Evolutionary conservation across 768 basidiomycete species (phyloP), one percentile per base, ranked within the genome.

Genomic region (Tulasnella sp.): DNA sequence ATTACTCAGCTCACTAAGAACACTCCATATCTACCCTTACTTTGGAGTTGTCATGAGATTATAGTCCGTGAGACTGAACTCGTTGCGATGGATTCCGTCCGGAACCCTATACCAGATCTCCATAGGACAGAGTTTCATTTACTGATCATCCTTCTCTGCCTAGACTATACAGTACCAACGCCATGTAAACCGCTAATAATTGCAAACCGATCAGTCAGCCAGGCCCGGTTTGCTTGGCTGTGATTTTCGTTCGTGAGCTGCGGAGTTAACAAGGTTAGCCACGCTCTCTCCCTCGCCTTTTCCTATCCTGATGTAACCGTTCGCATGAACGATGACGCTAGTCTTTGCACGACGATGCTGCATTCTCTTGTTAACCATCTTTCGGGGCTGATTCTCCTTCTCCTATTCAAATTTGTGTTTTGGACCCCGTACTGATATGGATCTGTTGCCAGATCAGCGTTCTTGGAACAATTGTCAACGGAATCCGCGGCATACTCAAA

Each of bases 1-100:
- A 37, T 64, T 50, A 78, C 64, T 78, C 77, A 78, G 77, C 77
- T 78, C 77, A 78, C 77, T 78, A 48, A 64, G 50, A 78, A 78
- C 60, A 69, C 64, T 69, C 64, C 64, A 69, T 69, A 69, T 69
- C 14, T 31, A 69, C 64, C 64, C 64, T 69, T 69, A 69, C 14
- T 69, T 69, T 69, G 64, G 64, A 69, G 64, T 37, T 69, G 64
- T 69, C 28, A 69, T 69, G 64, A 69, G 64, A 69, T 69, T 12
- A 69, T 69, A 69, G 64, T 69, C 64, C 64, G 64, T 69, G 64
- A 69, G 64, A 69, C 64, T 69, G 64, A 69, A 69, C 31, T 69
- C 34, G n/a, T n/a, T 46, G 46, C 18, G 54, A 54, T 69, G 64
- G 64, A 69, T 69, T 69, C 64, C 64, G 64, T 69, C 64, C 64